A percentile compares a stretch with the other conserved stretches of the same genome.
Evolutionary conservation across 1,284 basidiomycete genomes (phyloP).

Genomic region (Tylopilus microsporus): DNA sequence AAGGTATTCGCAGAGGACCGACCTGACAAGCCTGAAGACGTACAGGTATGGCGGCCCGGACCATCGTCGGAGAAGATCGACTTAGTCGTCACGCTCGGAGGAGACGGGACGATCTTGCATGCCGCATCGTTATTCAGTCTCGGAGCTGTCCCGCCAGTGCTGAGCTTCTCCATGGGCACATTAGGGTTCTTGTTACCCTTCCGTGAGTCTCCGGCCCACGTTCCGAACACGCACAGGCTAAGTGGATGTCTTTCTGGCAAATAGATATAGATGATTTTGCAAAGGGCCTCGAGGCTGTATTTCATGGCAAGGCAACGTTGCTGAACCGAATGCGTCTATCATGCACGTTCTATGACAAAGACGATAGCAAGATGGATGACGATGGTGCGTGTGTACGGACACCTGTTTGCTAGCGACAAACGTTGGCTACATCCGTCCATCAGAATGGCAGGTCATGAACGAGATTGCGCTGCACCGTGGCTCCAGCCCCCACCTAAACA

Average conservation of each 20-base stretch:
- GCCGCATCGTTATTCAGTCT: conserved; percentile 88
- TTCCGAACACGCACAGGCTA: neutral
- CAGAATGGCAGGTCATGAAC: conserved; percentile 96
- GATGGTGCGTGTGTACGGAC: conserved; percentile 44
- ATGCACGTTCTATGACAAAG: conserved; percentile 67
- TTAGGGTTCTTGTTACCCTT: conserved; percentile 93
- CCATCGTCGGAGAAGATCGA: conserved; percentile 62
- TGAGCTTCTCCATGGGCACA: conserved; percentile 96
- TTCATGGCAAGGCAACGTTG: conserved; percentile 71
- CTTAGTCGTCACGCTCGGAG: conserved; percentile 87
- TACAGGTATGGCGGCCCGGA: conserved; percentile 57
- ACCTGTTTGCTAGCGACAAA: neutral
- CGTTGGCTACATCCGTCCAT: conserved; percentile 4
- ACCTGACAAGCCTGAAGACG: conserved; percentile 60
- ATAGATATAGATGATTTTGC: conserved; percentile 78
- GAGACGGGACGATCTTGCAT: conserved; percentile 94
- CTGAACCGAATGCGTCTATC: conserved; percentile 83
- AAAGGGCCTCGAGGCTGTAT: conserved; percentile 73
- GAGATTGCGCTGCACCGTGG: conserved; percentile 93
- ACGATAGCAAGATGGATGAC: conserved; percentile 53
- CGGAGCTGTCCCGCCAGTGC: conserved; percentile 87
- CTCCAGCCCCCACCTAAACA: conserved; percentile 86
- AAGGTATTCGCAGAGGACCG: conserved; percentile 72
- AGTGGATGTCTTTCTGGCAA: conserved; percentile 5
- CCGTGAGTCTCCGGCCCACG: conserved; percentile 51